These are phyloP conservation scores for Peronospora belbahrii DNA, from an alignment of 352 stramenopile genomes.

Conservation along the genomic window DNA sequence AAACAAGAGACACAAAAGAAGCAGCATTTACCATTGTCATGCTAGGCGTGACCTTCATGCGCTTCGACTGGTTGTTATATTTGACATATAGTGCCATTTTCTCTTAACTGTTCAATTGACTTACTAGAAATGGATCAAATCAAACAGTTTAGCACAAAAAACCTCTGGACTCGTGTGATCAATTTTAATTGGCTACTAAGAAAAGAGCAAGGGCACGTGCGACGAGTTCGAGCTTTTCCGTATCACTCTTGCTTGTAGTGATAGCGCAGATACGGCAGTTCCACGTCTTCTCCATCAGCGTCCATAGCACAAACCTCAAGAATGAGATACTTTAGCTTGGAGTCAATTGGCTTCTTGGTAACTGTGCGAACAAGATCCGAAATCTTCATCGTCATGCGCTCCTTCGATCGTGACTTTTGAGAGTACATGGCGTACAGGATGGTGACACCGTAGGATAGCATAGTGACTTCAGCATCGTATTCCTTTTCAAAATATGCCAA, in stretches of 20 bases:
- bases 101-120: background rate
- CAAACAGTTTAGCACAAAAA: background rate
- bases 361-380: conserved; percentile 92
- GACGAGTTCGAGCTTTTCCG: background rate
- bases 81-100: conserved; percentile 72
- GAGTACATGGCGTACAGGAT: conserved; percentile 88
- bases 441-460: conserved; percentile 95
- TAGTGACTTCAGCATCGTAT: conserved; percentile 96
- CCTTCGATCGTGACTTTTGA: conserved; percentile 80
- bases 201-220: no score
- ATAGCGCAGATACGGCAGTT: conserved; percentile 93
- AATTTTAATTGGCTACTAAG: background rate
- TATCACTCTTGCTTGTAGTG: conserved; percentile 54
- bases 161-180: background rate
- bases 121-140: no score
- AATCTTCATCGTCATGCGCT: conserved; percentile 96
- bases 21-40: conserved; percentile 59
- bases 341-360: conserved; percentile 93
- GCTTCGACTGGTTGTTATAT: conserved; percentile 64
- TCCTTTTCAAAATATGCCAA: conserved; percentile 92
- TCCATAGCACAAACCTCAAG: conserved; percentile 96
- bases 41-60: conserved; percentile 60
- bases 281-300: conserved; percentile 92
- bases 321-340: conserved; percentile 94
- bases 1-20: background rate